phyloP scores from a whole-genome alignment of 305 asterid genomes.

The Solanum aculeatissimum region DNA sequence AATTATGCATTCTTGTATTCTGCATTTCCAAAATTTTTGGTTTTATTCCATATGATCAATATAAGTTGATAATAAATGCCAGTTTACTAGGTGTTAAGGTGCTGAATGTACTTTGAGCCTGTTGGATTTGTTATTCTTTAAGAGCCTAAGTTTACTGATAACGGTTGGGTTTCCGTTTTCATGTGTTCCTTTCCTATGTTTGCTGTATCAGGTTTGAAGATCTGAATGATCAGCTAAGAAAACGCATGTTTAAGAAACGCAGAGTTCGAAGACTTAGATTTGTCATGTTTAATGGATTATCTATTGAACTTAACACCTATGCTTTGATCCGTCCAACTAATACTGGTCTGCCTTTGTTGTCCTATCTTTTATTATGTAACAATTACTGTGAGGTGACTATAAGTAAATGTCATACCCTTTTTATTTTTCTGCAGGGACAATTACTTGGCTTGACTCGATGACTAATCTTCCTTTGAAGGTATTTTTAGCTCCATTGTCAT shows the following conservation, averaged over 20 bases:
- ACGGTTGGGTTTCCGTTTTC: not conserved
- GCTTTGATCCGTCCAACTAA: constrained; percentile 93
- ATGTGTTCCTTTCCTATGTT: not conserved
- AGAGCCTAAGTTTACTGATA: not conserved
- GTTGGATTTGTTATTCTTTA: not conserved
- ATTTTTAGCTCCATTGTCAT: not conserved
- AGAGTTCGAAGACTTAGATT: constrained; percentile 73
- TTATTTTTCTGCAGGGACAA: constrained; percentile 40
- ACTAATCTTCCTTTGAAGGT: constrained; percentile 85
- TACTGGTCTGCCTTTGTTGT: constrained; percentile 43
- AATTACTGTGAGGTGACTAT: not conserved
- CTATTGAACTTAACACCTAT: constrained; percentile 70
- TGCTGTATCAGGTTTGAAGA: constrained; percentile 59
- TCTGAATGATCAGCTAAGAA: constrained; percentile 75
- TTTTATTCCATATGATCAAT: not conserved
- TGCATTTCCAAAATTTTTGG: not conserved
- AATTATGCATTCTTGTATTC: not conserved
- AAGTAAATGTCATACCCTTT: not conserved
- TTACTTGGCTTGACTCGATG: constrained; percentile 88
- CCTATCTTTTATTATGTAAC: not conserved
- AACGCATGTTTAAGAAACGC: constrained; percentile 88
- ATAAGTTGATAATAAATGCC: not conserved
- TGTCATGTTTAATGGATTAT: constrained; percentile 49
- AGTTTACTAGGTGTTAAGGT: not conserved
- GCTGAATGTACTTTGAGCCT: not conserved